Evolutionary conservation across 73 alveolate genomes (phyloP).

Genomic region (Tetrahymena thermophila): DNA sequence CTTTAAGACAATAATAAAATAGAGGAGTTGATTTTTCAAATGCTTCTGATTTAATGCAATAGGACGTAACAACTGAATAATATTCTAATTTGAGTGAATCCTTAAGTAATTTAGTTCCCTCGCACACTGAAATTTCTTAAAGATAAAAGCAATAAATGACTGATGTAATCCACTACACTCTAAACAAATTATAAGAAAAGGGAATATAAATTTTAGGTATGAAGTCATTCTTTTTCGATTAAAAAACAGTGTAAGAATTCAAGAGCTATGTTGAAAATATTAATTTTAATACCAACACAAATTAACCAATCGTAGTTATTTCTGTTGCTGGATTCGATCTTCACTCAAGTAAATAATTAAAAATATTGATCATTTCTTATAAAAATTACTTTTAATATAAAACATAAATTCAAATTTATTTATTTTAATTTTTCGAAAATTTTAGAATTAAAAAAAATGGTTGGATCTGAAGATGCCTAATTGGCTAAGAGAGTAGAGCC

Average conservation of each 20-base stretch:
- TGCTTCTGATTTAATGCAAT: neutral
- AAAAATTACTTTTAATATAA: no score
- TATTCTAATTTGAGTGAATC: neutral
- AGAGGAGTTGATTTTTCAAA: neutral
- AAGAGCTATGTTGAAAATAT: neutral
- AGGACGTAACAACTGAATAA: neutral
- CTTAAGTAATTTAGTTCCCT: neutral
- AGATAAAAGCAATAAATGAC: neutral
- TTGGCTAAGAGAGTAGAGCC: neutral
- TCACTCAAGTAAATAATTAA: neutral
- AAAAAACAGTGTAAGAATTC: neutral
- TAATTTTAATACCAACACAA: neutral
- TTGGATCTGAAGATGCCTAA: neutral
- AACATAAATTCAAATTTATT: no score
- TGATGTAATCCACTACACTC: neutral
- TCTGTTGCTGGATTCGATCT: neutral
- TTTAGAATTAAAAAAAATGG: neutral
- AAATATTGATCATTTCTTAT: no score
- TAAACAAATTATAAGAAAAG: neutral
- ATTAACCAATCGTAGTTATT: neutral
- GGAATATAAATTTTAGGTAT: neutral
- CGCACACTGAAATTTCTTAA: neutral
- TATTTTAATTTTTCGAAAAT: no score
- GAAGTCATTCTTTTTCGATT: neutral
- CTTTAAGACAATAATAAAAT: neutral